Conservation (phyloP, 257 asterid species). For the Coffea eugenioides region DNA sequence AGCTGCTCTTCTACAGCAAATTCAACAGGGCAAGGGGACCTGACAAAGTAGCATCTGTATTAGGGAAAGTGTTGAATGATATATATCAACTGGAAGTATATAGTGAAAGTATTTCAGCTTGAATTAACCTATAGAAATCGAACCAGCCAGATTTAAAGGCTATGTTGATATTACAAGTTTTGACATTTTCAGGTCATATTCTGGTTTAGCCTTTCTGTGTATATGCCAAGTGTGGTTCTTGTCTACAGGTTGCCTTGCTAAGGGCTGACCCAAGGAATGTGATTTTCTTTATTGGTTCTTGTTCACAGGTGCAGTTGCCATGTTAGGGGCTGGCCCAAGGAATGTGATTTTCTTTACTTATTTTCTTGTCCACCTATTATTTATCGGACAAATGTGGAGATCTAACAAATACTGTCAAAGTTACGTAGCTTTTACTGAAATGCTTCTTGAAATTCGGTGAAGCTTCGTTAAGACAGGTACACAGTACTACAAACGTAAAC, state of each 20-base stretch:
- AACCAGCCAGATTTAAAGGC: not conserved
- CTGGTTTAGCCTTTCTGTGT: not conserved
- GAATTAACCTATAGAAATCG: not conserved
- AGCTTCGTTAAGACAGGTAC: too few relatives aligned
- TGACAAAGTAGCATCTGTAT: slow-evolving; percentile 13
- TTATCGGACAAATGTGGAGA: too few relatives aligned
- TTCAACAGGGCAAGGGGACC: slow-evolving; percentile 78
- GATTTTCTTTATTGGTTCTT: too few relatives aligned
- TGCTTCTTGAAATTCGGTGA: not conserved
- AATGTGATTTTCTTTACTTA: too few relatives aligned
- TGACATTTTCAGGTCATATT: not conserved
- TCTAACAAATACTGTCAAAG: too few relatives aligned
- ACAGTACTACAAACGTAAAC: too few relatives aligned
- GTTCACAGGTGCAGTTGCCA: not conserved
- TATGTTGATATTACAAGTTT: not conserved
- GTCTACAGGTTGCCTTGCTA: not conserved
- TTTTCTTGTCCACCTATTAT: not conserved
- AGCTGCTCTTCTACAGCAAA: slow-evolving; percentile 92
- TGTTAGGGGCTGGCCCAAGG: not conserved
- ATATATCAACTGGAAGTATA: not conserved
- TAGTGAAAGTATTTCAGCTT: not conserved
- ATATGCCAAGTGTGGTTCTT: too few relatives aligned
- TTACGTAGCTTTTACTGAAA: too few relatives aligned
- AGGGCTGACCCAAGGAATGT: not conserved
- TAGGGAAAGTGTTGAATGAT: not conserved